Conservation (phyloP, 2,329 filamentous ascomycete species). For the Immersiporthe knoxdaviesiana region DNA sequence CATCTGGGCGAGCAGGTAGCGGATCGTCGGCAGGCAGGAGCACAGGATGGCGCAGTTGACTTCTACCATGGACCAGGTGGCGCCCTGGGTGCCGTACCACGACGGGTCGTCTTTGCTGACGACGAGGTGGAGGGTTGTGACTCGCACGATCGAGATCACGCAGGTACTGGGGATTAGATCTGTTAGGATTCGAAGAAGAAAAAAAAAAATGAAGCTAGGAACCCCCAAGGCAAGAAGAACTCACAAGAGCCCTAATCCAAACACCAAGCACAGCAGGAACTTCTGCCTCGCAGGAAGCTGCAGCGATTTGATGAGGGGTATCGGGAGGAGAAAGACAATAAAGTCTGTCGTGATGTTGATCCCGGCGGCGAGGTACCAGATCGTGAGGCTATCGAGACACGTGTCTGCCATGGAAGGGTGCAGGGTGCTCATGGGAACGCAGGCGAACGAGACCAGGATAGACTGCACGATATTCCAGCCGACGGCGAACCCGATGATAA, state of each 20-base stretch:
- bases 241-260: slow-evolving; percentile 33
- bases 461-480: slow-evolving; percentile 34
- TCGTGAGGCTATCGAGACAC: slow-evolving; percentile 30
- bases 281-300: slow-evolving; percentile 36
- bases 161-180: slow-evolving; percentile 29
- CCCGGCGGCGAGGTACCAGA: slow-evolving; percentile 36
- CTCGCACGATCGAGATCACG: slow-evolving; percentile 41
- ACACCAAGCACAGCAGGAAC: slow-evolving; percentile 30
- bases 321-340: slow-evolving; percentile 42
- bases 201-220: neutral
- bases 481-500: slow-evolving; percentile 34
- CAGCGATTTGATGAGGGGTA: slow-evolving; percentile 43
- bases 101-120: slow-evolving; percentile 38
- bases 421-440: slow-evolving; percentile 35
- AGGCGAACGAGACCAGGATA: slow-evolving; percentile 37
- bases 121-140: slow-evolving; percentile 37
- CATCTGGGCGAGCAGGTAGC: slow-evolving; percentile 35
- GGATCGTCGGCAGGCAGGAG: slow-evolving; percentile 44
- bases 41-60: slow-evolving; percentile 45
- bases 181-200: neutral
- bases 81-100: slow-evolving; percentile 39
- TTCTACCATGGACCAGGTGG: slow-evolving; percentile 45
- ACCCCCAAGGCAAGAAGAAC: neutral
- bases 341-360: slow-evolving; percentile 44
- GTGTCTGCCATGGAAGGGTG: slow-evolving; percentile 28